Evolutionary conservation across 1,284 basidiomycete species (phyloP), one percentile per base, ranked within the genome.

Genomic region (Malassezia yamatoensis): DNA sequence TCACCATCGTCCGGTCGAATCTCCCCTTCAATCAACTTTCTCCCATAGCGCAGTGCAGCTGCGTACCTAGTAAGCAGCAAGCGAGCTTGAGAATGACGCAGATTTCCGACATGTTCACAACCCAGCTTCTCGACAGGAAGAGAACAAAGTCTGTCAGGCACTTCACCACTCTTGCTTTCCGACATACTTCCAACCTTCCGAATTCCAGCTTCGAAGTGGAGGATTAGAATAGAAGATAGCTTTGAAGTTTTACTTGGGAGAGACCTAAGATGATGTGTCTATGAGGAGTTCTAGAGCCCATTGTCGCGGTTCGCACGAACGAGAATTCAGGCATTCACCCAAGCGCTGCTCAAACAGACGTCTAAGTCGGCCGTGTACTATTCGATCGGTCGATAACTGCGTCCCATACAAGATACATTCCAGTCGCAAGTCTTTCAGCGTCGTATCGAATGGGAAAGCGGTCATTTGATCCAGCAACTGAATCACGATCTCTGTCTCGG

Each of bases 31-130:
- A 60, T 58, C 35, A 70, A 62, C 36, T 58, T 59, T 4, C 51
- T 54, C 8, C 68, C 70, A 61, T 63, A 72, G 16, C 68, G 60
- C 11, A 72, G 36, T 8, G 64, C 70, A 0, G 67, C 58, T 4
- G 60, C 55, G 55, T 70, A 72, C 20, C 66, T 58, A 46, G 61
- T 47, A 12, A 72, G 38, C 38, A 62, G 53, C 49, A 51, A 45
- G 57, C 61, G 32, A 41, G 62, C 24, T 10, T 16, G 16, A 12
- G n/a, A 36, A 5, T 35, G 5, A 5, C 16, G 13, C 8, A 43
- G 20, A 2, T 15, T 11, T 1, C 24, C 44, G 3, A 59, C 33
- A 37, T 59, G 57, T 21, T 38, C 45, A 16, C 57, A 59, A 13
- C 57, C 57, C 9, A 41, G 39, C 0, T 29, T 32, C 38, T 54